These are phyloP conservation scores for Euclidium syriacum DNA, from an alignment of 345 rosid genomes.

Conservation along the genomic window DNA sequence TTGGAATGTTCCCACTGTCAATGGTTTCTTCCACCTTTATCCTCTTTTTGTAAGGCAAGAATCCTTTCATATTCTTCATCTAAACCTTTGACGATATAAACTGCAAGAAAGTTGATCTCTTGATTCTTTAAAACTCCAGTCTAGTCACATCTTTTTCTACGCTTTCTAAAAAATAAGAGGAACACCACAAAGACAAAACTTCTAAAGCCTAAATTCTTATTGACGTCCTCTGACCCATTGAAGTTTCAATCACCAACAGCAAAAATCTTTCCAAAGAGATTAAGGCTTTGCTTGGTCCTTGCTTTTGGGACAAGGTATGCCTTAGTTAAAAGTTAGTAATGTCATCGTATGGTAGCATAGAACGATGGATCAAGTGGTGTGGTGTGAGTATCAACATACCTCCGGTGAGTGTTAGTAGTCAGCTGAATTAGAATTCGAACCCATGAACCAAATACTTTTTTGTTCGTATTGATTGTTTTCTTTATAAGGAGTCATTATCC, in stretches of 20 bases:
- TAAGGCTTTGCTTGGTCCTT: conserved; percentile 31
- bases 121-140: conserved; percentile 7
- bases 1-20: too few relatives aligned
- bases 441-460: conserved; percentile 27
- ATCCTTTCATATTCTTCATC: conserved; percentile 31
- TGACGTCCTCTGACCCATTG: conserved; percentile 23
- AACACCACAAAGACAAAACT: not conserved
- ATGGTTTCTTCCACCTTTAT: conserved; percentile 19
- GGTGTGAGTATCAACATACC: not conserved
- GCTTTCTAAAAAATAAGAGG: not conserved
- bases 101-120: conserved; percentile 19
- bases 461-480: not conserved
- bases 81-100: not conserved
- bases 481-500: conserved; percentile 41
- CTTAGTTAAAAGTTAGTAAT: conserved; percentile 17
- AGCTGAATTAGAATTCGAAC: conserved; percentile 17
- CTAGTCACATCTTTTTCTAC: not conserved
- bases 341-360: not conserved
- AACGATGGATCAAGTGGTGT: not conserved
- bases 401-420: conserved; percentile 26
- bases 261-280: conserved; percentile 48
- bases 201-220: not conserved
- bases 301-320: conserved; percentile 15
- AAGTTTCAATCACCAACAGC: conserved; percentile 28
- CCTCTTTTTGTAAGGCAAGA: conserved; percentile 42